Conservation (phyloP, 1,139 yeast species). For the Debaryomyces fabryi region DNA sequence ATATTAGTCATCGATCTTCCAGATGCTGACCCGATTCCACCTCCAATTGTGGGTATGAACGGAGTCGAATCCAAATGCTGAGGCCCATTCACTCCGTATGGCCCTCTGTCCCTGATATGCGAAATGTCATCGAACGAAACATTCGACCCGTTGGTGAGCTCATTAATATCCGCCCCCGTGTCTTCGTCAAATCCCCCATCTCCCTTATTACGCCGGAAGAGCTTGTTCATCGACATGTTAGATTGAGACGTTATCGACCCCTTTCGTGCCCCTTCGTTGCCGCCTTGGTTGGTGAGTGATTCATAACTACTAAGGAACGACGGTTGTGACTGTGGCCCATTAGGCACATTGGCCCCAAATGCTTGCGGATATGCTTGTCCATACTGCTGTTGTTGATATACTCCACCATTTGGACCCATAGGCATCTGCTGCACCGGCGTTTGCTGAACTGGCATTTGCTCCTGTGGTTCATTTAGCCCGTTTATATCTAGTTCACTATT, state of each 20-base stretch:
- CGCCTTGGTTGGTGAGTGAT: conserved; percentile 6
- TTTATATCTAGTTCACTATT: conserved; percentile 33
- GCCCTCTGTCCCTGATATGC: conserved; percentile 65
- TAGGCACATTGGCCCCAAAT: conserved; percentile 6
- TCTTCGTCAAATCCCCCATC: conserved; percentile 53
- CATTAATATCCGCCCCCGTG: conserved; percentile 49
- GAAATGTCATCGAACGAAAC: conserved; percentile 66
- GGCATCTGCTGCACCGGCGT: conserved; percentile 6
- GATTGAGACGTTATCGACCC: conserved; percentile 50
- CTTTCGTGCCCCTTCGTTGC: conserved; percentile 26
- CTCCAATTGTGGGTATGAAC: conserved; percentile 65
- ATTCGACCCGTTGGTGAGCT: conserved; percentile 39
- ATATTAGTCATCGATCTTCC: conserved; percentile 44
- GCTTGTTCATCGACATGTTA: conserved; percentile 37
- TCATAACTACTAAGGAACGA: conserved; percentile 13
- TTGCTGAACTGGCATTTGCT: conserved; percentile 4
- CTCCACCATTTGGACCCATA: conserved; percentile 10
- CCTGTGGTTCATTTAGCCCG: conserved; percentile 21
- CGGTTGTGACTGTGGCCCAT: conserved; percentile 1
- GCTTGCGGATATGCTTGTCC: conserved; percentile 13
- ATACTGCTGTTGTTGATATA: conserved; percentile 13
- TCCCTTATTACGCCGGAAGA: conserved; percentile 47
- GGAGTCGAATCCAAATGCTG: conserved; percentile 62
- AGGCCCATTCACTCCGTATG: conserved; percentile 50
- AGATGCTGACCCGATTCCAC: conserved; percentile 18